Percentiles rank a stretch among this genome's conserved stretches.
Conservation (phyloP, 768 basidiomycete species). For the Stropharia rugosoannulata region DNA sequence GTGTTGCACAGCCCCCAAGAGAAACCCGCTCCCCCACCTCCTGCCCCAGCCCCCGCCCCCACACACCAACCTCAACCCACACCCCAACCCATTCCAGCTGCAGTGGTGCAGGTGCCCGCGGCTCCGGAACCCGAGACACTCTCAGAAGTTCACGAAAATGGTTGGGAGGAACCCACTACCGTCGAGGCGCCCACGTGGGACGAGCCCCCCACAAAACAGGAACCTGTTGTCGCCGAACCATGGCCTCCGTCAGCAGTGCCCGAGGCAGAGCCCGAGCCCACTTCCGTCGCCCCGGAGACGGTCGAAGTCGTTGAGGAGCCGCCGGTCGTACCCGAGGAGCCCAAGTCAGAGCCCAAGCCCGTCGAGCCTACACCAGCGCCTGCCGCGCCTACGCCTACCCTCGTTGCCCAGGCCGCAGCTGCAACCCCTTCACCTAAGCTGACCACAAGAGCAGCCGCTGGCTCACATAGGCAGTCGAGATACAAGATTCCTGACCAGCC, state of each 20-base stretch:
- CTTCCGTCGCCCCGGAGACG: constrained; percentile 25
- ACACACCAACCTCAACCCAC: constrained; percentile 27
- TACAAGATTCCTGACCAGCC: constrained; percentile 78
- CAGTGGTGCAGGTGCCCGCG: constrained; percentile 23
- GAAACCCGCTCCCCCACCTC: constrained; percentile 50
- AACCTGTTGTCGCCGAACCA: constrained; percentile 29
- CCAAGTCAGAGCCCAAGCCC: constrained; percentile 33
- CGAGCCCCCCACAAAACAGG: constrained; percentile 44
- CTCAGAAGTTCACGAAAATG: constrained; percentile 31
- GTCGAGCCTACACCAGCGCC: constrained; percentile 32
- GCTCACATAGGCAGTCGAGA: constrained; percentile 56
- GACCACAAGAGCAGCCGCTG: constrained; percentile 49
- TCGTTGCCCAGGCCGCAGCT: constrained; percentile 30
- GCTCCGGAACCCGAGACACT: constrained; percentile 31
- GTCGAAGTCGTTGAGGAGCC: constrained; percentile 16
- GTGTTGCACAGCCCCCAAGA: constrained; percentile 54
- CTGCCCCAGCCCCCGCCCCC: constrained; percentile 34
- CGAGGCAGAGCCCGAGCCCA: constrained; percentile 24
- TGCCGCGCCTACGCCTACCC: constrained; percentile 25
- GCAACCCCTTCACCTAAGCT: constrained; percentile 51
- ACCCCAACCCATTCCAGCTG: constrained; percentile 31
- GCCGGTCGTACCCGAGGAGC: constrained; percentile 23
- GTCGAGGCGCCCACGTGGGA: constrained; percentile 70
- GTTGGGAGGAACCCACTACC: constrained; percentile 77
- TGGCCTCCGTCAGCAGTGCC: constrained; percentile 29